These are phyloP conservation scores for Bidens hawaiensis DNA, from an alignment of 140 eudicot species.

Conservation along the genomic window DNA sequence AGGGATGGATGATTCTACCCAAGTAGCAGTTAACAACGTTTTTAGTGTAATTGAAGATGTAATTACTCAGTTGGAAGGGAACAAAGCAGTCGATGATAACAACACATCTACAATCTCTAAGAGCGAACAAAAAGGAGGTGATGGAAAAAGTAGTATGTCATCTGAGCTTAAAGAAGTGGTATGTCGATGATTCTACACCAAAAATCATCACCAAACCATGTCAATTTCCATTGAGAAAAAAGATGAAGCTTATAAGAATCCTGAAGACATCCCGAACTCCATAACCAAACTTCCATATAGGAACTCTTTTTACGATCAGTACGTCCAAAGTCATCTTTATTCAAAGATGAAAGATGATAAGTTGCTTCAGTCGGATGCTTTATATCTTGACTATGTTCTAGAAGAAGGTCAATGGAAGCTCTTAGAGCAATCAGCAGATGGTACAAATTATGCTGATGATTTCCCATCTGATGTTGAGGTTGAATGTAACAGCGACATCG, in stretches of 20 bases:
- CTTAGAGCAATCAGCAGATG: slow-evolving; percentile 44
- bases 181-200: too few species aligned
- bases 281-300: slow-evolving; percentile 33
- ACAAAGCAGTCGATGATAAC: slow-evolving; percentile 22
- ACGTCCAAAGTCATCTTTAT: slow-evolving; percentile 31
- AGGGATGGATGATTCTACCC: slow-evolving; percentile 96
- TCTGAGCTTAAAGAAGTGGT: too few species aligned
- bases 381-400: slow-evolving; percentile 64
- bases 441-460: slow-evolving; percentile 23
- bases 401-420: slow-evolving; percentile 83
- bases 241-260: slow-evolving; percentile 21
- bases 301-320: slow-evolving; percentile 40
- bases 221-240: slow-evolving; percentile 24
- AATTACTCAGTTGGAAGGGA: slow-evolving; percentile 81
- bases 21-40: slow-evolving; percentile 86
- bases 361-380: slow-evolving; percentile 36
- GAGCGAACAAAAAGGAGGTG: slow-evolving; percentile 19
- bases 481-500: slow-evolving; percentile 26
- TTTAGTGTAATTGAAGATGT: slow-evolving; percentile 83
- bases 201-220: slow-evolving; percentile 14
- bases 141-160: slow-evolving; percentile 16
- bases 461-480: slow-evolving; percentile 20
- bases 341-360: slow-evolving; percentile 33
- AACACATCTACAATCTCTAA: slow-evolving; percentile 22
- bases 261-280: slow-evolving; percentile 16